Base-by-base conservation (phyloP, 225 moss, liverwort and hornwort species). In the Physcomitrellopsis africana region DNA sequence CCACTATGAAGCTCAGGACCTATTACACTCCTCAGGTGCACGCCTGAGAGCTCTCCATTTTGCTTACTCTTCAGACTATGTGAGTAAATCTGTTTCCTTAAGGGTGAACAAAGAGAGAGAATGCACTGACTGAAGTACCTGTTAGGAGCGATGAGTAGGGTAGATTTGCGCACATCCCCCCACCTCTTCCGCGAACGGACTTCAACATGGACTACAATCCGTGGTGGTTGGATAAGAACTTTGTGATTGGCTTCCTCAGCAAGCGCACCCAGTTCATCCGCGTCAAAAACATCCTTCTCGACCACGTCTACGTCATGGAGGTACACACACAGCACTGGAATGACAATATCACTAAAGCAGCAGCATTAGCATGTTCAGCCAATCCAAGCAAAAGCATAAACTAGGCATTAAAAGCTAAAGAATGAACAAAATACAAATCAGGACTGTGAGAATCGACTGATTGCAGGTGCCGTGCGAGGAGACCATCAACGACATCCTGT, bases 381-480 rank as follows among this genome's bases (percentile, higher is more conserved):
- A 55, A 55, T 3, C 20, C 20, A 12, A 53, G 12, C 68, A 49
- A 49, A 2, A 8, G 15, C 15, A 49, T 0, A 49, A 15, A 49
- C 12, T 11, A 11, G 12, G 48, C 2, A 49, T 49, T 19, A 15
- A 11, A 51, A 57, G 43, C 15, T 43, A 16, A 43, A 18, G 17
- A 7, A 23, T 24, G 13, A 43, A 26, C 60, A 27, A 47, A 59
- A n/a, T 1, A 24, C 71, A 26, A 37, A 51, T 29, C 48, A 49
- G 11, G 11, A 13, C 14, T 19, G 8, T 11, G 37, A 9, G 17
- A 16, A 18, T 65, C 12, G 11, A 18, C 23, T 43, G 42, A 56
- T 17, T 32, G 65, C 27, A 97, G 96, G 90, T 94, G 55, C 96
- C 96, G 0, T 82, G 82, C 0, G 96, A 97, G 76, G 94, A 97